Evolutionary conservation across 2,329 filamentous ascomycete genomes (phyloP).

Genomic region (Cytospora paraplurivora): DNA sequence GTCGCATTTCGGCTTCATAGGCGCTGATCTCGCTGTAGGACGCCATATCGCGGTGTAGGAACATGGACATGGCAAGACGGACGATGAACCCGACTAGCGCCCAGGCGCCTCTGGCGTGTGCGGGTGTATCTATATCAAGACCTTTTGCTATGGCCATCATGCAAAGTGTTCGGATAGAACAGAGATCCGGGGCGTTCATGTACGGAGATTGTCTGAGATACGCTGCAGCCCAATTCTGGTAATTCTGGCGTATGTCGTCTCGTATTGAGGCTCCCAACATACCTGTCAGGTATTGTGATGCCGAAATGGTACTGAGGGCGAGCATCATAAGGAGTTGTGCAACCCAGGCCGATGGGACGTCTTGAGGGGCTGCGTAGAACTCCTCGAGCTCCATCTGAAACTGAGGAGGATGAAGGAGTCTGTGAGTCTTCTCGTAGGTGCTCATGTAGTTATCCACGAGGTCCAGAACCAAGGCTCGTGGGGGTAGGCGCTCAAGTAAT

Average conservation of each 20-base stretch:
- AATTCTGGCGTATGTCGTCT: neutral
- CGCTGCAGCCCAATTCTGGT: neutral
- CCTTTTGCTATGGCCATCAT: neutral
- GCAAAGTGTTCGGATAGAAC: neutral
- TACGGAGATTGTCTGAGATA: neutral
- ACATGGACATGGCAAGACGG: slow-evolving; percentile 31
- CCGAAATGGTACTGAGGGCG: neutral
- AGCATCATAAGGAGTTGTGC: neutral
- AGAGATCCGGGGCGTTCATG: neutral
- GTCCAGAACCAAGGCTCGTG: slow-evolving; percentile 29
- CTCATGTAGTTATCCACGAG: slow-evolving; percentile 33
- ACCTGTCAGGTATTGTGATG: neutral
- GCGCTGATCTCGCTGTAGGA: slow-evolving; percentile 28
- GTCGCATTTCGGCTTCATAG: slow-evolving; percentile 32
- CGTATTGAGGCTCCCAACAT: neutral
- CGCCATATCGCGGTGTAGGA: slow-evolving; percentile 31
- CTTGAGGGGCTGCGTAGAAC: neutral
- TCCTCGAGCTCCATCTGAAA: slow-evolving; percentile 30
- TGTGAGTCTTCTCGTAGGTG: slow-evolving; percentile 34
- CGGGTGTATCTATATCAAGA: neutral
- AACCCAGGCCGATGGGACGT: neutral
- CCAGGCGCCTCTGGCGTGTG: neutral
- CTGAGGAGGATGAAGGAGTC: slow-evolving; percentile 32
- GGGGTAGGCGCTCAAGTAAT: slow-evolving; percentile 32
- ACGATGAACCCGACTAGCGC: slow-evolving; percentile 27